Base-by-base conservation (phyloP, 129 eudicot genomes). In the Arctium minus region DNA sequence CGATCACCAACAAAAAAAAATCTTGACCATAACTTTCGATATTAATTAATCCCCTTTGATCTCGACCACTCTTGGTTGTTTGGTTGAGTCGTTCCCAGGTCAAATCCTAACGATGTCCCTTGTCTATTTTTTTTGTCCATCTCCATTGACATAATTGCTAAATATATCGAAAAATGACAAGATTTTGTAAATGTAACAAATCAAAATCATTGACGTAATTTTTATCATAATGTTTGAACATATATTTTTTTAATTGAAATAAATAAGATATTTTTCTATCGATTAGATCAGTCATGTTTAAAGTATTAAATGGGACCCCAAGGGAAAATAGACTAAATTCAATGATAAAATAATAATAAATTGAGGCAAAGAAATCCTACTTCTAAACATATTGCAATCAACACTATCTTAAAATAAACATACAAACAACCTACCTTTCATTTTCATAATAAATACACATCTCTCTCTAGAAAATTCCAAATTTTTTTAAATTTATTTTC, bases 361-460 rank as follows among this genome's bases (percentile, higher is more conserved):
- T 79, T 33, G n/a, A 36, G 72, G 67, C 56, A 62, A 38, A 31
- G 69, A 73, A 65, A 79, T 79, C 80, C 84, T 84, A 79, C 64
- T 65, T 65, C 83, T 84, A 79, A 84, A 73, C 67, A 64, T 17
- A 60, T 81, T 74, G 79, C 85, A 81, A 67, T 73, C 56, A 56
- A 79, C 50, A 64, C 79, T 75, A 80, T 50, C 72, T 62, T 35
- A 33, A 67, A 77, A 79, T 73, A 73, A 82, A 44, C 73, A 46
- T 65, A 65, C 84, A 84, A 42, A 80, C 83, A 22, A 77, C 73
- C 86, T 62, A 76, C 87, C 85, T 92, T 80, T 83, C 89, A 87
- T 79, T 80, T 86, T 88, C 82, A 86, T 86, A 80, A 83, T 82
- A 87, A 81, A 50, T 88, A 88, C 88, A 72, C 36, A 64, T 82